Conservation (phyloP, 192 early-diverging fungal genomes). For the Coemansia sp. region DNA sequence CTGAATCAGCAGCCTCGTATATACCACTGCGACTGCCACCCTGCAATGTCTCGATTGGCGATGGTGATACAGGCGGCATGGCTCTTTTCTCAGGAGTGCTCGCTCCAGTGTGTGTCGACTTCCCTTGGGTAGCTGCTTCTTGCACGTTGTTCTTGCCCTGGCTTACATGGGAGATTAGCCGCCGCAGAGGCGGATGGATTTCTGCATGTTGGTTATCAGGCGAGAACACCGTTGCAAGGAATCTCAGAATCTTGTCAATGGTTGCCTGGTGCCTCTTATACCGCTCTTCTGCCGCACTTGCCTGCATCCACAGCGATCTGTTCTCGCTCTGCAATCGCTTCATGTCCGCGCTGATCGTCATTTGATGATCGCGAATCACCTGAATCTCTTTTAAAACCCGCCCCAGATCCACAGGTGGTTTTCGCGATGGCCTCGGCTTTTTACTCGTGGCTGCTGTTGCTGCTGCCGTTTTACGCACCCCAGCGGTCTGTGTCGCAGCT, state of each 20-base stretch:
- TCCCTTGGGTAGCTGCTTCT: background rate
- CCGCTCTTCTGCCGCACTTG: slow-evolving; percentile 67
- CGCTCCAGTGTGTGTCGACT: background rate
- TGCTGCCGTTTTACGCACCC: background rate
- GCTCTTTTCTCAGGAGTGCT: slow-evolving; percentile 3
- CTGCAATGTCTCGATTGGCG: background rate
- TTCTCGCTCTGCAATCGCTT: slow-evolving; percentile 86
- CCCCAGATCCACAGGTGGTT: slow-evolving; percentile 26
- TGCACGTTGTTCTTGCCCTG: background rate
- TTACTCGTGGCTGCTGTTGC: background rate
- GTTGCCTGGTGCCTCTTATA: slow-evolving; percentile 86
- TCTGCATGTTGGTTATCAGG: slow-evolving; percentile 42
- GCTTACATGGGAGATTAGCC: slow-evolving; percentile 32
- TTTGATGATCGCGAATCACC: slow-evolving; percentile 86
- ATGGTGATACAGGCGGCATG: background rate
- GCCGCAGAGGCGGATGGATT: slow-evolving; percentile 42
- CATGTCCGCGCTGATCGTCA: slow-evolving; percentile 83
- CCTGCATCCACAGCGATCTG: slow-evolving; percentile 86
- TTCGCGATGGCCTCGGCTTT: slow-evolving; percentile 22
- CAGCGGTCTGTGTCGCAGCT: background rate
- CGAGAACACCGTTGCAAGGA: slow-evolving; percentile 85
- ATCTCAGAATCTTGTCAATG: slow-evolving; percentile 91
- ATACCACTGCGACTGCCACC: background rate
- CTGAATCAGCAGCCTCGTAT: slow-evolving; percentile 13
- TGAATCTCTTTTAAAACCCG: slow-evolving; percentile 73